A percentile compares a stretch with the other conserved stretches of the same genome.
These are phyloP conservation scores for Penicillium cinerascens DNA, from an alignment of 495 filamentous ascomycete genomes.

Conservation along the genomic window DNA sequence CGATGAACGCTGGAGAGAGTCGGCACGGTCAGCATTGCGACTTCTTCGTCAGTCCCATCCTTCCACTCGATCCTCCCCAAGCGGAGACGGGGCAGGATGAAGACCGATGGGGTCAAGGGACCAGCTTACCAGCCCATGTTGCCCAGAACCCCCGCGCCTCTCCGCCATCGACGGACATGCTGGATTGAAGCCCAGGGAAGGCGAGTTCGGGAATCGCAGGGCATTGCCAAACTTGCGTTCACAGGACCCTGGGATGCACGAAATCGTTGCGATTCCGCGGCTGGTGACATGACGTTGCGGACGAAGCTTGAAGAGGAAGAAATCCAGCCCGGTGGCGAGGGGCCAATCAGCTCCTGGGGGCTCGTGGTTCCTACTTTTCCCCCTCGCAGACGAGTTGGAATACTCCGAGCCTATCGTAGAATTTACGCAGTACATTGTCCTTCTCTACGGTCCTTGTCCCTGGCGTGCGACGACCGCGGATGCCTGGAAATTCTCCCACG, in stretches of 20 bases:
- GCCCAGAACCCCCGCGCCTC: conserved; percentile 12
- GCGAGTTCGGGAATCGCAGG: conserved; percentile 6
- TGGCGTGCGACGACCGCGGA: no score
- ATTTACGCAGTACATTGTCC: no score
- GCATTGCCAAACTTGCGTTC: conserved; percentile 18
- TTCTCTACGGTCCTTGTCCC: no score
- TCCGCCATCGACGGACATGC: conserved; percentile 19
- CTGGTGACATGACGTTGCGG: conserved; percentile 7
- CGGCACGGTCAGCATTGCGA: neutral
- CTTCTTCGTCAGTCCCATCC: no score
- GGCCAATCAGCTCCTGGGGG: neutral
- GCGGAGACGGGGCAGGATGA: neutral
- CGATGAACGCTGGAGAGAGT: conserved; percentile 10
- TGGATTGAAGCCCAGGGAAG: conserved; percentile 17
- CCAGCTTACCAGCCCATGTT: conserved; percentile 17
- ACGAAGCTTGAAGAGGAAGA: neutral
- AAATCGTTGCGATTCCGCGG: conserved; percentile 1
- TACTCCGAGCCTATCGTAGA: no score
- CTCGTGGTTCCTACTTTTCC: no score
- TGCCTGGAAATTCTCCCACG: no score
- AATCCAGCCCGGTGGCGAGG: conserved; percentile 10
- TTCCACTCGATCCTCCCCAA: neutral
- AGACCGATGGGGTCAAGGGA: neutral
- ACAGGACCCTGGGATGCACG: neutral
- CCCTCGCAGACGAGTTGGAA: no score